A percentile compares a stretch with the other conserved stretches of the same genome.
Conservation (phyloP, 2,329 filamentous ascomycete genomes). For the Ophiostoma sp. region DNA sequence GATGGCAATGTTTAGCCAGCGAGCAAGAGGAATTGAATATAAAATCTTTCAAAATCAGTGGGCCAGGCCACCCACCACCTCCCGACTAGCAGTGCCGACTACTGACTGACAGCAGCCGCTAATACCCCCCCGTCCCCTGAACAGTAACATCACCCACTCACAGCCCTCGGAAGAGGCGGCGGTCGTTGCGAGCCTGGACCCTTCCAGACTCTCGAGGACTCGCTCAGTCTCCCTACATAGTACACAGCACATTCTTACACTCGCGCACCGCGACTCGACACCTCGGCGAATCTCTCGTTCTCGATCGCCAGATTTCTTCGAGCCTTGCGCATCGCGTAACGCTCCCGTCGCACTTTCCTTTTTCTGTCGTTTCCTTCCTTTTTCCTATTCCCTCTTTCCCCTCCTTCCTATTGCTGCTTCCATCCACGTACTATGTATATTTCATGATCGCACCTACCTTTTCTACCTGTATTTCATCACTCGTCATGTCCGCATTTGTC, state of each 20-base stretch:
- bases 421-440: neutral
- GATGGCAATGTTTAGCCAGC: too few relatives aligned
- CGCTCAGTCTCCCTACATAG: neutral
- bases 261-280: too few relatives aligned
- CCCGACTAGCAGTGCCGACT: neutral
- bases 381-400: neutral
- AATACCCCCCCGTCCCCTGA: neutral
- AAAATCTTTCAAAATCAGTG: neutral
- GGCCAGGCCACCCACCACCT: neutral
- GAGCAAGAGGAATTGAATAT: too few relatives aligned
- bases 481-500: neutral
- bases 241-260: too few relatives aligned
- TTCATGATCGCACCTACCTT: neutral
- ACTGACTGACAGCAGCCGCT: neutral
- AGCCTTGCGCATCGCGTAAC: neutral
- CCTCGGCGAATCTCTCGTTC: neutral
- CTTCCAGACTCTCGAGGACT: neutral
- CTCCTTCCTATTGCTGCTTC: neutral
- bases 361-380: neutral
- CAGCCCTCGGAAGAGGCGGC: neutral
- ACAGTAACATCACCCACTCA: neutral
- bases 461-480: neutral
- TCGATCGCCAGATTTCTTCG: neutral
- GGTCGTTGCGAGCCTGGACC: conserved; percentile 4
- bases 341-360: neutral